Base-by-base conservation (phyloP, 352 stramenopile genomes). In the Aphanomyces euteiches region DNA sequence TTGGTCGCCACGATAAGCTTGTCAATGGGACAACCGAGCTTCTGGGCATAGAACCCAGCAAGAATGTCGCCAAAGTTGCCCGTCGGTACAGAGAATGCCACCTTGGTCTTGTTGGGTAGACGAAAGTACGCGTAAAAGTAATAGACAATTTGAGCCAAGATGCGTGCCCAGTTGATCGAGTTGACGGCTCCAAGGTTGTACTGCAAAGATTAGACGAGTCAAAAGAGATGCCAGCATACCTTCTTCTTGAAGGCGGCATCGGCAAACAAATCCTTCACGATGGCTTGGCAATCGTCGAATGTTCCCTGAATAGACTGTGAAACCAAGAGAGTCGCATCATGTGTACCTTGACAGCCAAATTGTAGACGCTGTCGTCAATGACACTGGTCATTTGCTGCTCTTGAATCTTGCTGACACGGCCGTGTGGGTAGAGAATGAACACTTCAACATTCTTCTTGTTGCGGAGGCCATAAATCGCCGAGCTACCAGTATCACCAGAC, bases 21-120 rank as follows among this genome's bases (percentile, higher is more conserved):
- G 34, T 89, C 94, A 60, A 99, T 88, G 0, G 96, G 95, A 21
- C 99, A 75, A 56, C 97, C 97, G 7, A 95, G 77, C 67, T 89
- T 88, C 73, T 95, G 96, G 69, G 97, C 92, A 81, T 99, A 99
- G 74, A 98, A 99, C 7, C 97, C 97, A 5, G 97, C 97, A 53
- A 99, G 82, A 73, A 99, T 97, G 82, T 99, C 96, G 39, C 97
- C 97, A 83, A 99, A 99, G 86, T 99, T 99, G 75, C 97, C 97
- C 28, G 97, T 99, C 6, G 97, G 97, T 45, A 99, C 97, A 0
- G 95, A 97, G 74, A 98, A 99, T 72, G 87, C 82, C n/a, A 95
- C 79, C 45, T 96, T 82, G 7, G 75, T 78, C 61, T 88, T 79
- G 59, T 76, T 87, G 63, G 79, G 87, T 54, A 81, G 79, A 65